These are phyloP conservation scores for Kwoniella botswanensis DNA, from an alignment of 768 basidiomycete species.

Conservation along the genomic window DNA sequence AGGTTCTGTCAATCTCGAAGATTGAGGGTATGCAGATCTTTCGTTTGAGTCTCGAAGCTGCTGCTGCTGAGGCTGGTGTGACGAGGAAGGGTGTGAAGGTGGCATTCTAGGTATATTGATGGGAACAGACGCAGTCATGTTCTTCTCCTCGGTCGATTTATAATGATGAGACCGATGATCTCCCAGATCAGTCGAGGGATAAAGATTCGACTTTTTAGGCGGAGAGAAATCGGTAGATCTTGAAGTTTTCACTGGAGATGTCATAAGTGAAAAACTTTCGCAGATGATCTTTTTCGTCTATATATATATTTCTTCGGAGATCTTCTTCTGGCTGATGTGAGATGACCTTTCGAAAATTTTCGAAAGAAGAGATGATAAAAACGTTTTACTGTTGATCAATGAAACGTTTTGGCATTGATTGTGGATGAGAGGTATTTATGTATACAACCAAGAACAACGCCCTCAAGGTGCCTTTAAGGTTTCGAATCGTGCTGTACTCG, in stretches of 20 bases:
- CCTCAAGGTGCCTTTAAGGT: not conserved
- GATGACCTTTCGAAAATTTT: not conserved
- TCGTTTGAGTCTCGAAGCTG: slow-evolving; percentile 3
- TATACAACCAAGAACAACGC: slow-evolving; percentile 1
- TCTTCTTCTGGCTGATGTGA: not conserved
- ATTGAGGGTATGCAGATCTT: not conserved
- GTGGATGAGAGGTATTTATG: not conserved
- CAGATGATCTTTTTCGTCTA: not conserved
- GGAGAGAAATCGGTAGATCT: slow-evolving; percentile 11
- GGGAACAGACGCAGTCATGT: slow-evolving; percentile 21
- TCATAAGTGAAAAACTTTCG: slow-evolving; percentile 6
- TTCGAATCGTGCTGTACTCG: not conserved
- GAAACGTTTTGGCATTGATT: not conserved
- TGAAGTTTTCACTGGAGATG: slow-evolving; percentile 3
- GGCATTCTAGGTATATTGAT: slow-evolving; percentile 27
- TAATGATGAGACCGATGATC: not conserved
- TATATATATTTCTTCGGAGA: not conserved
- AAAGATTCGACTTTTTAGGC: not conserved
- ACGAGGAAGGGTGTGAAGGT: slow-evolving; percentile 8
- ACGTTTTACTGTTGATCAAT: not conserved
- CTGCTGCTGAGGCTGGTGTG: not conserved
- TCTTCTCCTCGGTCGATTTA: slow-evolving; percentile 4
- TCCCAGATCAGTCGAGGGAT: not conserved
- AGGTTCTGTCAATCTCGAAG: not conserved
- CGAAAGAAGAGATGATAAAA: not conserved